Conservation (phyloP, 1,139 yeast genomes). For the Geotrichum klebahnii region DNA sequence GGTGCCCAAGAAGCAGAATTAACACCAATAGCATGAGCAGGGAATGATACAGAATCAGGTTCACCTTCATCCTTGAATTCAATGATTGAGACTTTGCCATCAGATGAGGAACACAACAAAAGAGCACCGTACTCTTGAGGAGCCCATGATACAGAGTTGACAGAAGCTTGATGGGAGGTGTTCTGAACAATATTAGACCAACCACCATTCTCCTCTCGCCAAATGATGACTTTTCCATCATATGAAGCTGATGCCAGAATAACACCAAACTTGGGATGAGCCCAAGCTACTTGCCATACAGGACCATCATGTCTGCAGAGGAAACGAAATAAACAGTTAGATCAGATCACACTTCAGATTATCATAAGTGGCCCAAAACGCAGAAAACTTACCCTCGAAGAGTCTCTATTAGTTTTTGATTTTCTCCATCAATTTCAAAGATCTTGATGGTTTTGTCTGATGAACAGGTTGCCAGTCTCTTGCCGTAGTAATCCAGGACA, state of each 20-base stretch:
- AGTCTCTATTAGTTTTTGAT: conserved; percentile 66
- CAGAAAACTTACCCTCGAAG: conserved; percentile 47
- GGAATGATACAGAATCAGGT: conserved; percentile 57
- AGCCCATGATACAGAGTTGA: conserved; percentile 93
- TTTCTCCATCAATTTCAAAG: conserved; percentile 84
- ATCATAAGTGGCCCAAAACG: not conserved
- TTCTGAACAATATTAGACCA: conserved; percentile 91
- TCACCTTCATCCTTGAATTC: conserved; percentile 91
- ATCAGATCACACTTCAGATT: too few species aligned
- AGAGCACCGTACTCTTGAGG: conserved; percentile 96
- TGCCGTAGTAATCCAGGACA: conserved; percentile 91
- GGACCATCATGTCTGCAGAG: conserved; percentile 74
- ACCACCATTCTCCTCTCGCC: conserved; percentile 88
- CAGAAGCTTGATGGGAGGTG: conserved; percentile 85
- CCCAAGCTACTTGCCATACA: conserved; percentile 98
- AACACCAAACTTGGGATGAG: conserved; percentile 95
- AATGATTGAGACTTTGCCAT: conserved; percentile 84
- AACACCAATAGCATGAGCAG: conserved; percentile 90
- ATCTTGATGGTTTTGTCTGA: conserved; percentile 91
- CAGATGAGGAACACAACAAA: conserved; percentile 84
- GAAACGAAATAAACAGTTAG: too few species aligned
- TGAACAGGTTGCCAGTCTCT: conserved; percentile 89
- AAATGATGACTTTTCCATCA: conserved; percentile 88
- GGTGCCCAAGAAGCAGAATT: conserved; percentile 98
- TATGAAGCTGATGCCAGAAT: conserved; percentile 91